Percentiles rank a stretch among this genome's conserved stretches.
Evolutionary conservation across 176 grass and related monocot genomes (phyloP).

Genomic region (Avena sativa): DNA sequence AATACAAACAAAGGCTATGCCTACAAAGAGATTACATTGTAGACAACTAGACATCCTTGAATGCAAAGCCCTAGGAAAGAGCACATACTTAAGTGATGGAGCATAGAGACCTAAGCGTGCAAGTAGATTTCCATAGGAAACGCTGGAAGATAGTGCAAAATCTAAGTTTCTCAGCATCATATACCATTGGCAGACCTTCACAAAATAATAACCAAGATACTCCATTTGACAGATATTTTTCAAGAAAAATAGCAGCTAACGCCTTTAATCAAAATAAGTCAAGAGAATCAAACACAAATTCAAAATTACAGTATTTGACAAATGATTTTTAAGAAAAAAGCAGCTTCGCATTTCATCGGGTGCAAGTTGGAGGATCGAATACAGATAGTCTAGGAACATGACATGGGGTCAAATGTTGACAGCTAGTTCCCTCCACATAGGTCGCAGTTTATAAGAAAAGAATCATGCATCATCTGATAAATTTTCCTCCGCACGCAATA

Average conservation of each 20-base stretch:
- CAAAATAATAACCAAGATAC: not conserved
- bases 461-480: not conserved
- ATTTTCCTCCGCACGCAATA: not conserved
- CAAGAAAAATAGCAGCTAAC: not conserved
- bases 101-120: too few species aligned
- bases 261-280: not conserved
- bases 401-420: not conserved
- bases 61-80: too few species aligned
- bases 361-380: not conserved
- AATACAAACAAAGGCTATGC: too few species aligned
- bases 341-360: not conserved
- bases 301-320: not conserved
- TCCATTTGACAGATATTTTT: not conserved
- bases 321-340: too few species aligned
- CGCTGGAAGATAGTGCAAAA: too few species aligned
- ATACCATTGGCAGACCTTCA: not conserved
- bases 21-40: too few species aligned
- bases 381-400: not conserved
- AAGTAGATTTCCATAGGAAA: too few species aligned
- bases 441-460: not conserved
- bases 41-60: not conserved
- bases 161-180: not conserved
- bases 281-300: slow-evolving; percentile 1
- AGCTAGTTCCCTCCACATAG: not conserved
- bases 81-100: too few species aligned